These are phyloP conservation scores for Populus davidiana DNA, from an alignment of 345 rosid genomes.

Conservation along the genomic window DNA sequence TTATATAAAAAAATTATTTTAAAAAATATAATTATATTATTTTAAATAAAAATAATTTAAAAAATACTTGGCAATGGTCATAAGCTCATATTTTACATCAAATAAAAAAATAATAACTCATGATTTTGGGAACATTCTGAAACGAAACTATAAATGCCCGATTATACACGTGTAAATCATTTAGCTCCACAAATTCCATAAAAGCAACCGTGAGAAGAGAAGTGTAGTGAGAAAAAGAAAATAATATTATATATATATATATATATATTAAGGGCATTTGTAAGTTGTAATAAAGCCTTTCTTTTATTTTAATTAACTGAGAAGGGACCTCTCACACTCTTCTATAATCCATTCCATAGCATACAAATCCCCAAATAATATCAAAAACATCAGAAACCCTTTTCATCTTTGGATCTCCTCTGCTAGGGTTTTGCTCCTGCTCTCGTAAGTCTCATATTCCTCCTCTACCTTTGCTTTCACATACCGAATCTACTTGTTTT, in stretches of 20 bases:
- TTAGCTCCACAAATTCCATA: too few relatives aligned
- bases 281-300: too few relatives aligned
- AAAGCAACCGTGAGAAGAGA: background rate
- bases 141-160: background rate
- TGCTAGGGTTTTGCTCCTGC: conserved; percentile 13
- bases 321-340: background rate
- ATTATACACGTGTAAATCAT: too few relatives aligned
- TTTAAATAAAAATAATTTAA: too few relatives aligned
- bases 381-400: background rate
- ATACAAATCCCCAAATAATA: background rate
- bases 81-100: too few relatives aligned
- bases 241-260: background rate
- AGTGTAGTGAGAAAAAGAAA: too few relatives aligned
- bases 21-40: too few relatives aligned
- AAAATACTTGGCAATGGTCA: too few relatives aligned
- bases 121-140: too few relatives aligned
- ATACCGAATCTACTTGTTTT: background rate
- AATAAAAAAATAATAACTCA: too few relatives aligned
- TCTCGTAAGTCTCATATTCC: conserved; percentile 7
- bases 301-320: too few relatives aligned
- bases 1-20: too few relatives aligned
- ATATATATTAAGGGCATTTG: background rate
- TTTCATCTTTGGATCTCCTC: conserved; percentile 6
- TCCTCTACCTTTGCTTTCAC: background rate
- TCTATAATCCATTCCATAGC: background rate